phyloP scores from a whole-genome alignment of 352 stramenopile genomes.

The Pythium pyrilobum region DNA sequence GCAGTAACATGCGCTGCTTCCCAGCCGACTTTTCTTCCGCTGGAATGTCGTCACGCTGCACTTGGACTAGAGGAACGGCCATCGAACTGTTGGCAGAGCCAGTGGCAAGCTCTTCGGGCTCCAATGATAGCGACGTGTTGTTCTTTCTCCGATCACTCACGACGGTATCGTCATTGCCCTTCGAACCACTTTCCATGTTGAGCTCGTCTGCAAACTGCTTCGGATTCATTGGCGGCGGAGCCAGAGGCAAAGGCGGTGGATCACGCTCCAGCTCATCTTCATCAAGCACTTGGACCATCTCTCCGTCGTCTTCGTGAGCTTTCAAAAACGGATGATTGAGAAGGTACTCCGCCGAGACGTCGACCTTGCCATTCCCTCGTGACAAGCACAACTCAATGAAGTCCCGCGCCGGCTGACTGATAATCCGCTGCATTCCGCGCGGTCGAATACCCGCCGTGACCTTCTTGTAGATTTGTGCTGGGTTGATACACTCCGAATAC shows the following conservation, averaged over 20 bases:
- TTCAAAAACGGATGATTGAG: slow-evolving; percentile 75
- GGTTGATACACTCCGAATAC: slow-evolving; percentile 95
- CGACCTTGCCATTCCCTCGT: slow-evolving; percentile 68
- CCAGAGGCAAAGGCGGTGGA: slow-evolving; percentile 30
- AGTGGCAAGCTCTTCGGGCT: slow-evolving; percentile 44
- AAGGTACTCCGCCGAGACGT: slow-evolving; percentile 80
- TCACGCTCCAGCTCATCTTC: slow-evolving; percentile 64
- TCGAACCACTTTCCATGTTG: slow-evolving; percentile 75
- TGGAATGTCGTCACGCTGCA: slow-evolving; percentile 6
- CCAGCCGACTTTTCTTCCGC: slow-evolving; percentile 50
- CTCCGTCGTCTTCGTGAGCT: slow-evolving; percentile 66
- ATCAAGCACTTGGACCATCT: slow-evolving; percentile 69
- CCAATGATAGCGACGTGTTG: slow-evolving; percentile 47
- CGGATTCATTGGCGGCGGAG: slow-evolving; percentile 42
- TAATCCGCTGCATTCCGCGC: slow-evolving; percentile 60
- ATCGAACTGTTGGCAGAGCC: slow-evolving; percentile 17
- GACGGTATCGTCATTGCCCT: slow-evolving; percentile 21
- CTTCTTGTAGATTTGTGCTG: slow-evolving; percentile 90
- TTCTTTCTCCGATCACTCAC: slow-evolving; percentile 43
- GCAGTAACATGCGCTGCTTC: slow-evolving; percentile 34
- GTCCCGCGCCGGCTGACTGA: slow-evolving; percentile 66
- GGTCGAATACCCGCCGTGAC: slow-evolving; percentile 82
- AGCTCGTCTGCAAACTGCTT: slow-evolving; percentile 63
- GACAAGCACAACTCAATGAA: slow-evolving; percentile 85
- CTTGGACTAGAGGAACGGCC: neutral